phyloP scores from a whole-genome alignment of 345 rosid genomes.

The Microcos paniculata region DNA sequence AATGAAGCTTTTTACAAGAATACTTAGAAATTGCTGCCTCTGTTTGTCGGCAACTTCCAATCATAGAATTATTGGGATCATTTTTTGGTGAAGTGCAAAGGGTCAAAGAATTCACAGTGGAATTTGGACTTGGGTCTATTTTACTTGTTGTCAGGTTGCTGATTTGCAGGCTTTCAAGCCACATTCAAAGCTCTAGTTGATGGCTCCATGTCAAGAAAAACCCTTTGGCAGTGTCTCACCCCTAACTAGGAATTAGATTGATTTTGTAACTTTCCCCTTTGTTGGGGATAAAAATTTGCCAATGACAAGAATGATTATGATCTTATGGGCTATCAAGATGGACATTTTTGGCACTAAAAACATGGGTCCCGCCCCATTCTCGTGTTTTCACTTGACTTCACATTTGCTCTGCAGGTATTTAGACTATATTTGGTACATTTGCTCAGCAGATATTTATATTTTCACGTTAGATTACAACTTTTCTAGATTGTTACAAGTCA shows the following conservation, averaged over 20 bases:
- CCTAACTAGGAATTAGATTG: background rate
- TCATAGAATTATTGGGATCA: background rate
- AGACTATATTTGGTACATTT: too few relatives aligned
- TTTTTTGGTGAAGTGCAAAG: background rate
- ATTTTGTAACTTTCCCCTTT: background rate
- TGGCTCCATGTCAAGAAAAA: background rate
- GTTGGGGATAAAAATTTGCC: background rate
- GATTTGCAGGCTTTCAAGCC: background rate
- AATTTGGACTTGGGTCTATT: background rate
- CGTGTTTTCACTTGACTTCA: background rate
- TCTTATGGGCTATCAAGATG: background rate
- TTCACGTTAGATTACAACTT: background rate
- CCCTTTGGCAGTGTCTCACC: background rate
- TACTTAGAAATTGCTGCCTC: background rate
- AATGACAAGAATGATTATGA: background rate
- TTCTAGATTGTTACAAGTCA: background rate
- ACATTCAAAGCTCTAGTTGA: background rate
- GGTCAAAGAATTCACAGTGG: background rate
- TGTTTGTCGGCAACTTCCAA: background rate
- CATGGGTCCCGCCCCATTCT: background rate
- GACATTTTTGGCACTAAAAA: background rate
- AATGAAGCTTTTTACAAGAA: background rate
- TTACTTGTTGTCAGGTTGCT: constrained; percentile 13
- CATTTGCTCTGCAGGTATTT: too few relatives aligned
- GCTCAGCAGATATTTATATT: background rate